Evolutionary conservation across 2,329 filamentous ascomycete species (phyloP), one percentile per base, ranked within the genome.

Genomic region (Epichloe bromicola): DNA sequence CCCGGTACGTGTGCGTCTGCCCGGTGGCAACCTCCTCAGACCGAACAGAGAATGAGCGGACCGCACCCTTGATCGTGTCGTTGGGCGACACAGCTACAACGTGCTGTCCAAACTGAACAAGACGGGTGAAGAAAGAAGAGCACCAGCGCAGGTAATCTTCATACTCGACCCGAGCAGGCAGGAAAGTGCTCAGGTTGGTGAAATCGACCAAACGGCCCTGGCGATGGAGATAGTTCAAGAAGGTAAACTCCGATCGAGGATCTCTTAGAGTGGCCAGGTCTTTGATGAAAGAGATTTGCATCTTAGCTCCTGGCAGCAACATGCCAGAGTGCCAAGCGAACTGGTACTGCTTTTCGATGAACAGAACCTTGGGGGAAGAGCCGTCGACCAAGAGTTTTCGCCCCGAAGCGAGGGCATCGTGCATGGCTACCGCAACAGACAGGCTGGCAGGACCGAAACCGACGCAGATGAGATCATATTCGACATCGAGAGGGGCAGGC

Each of bases 241-340:
- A 97, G 14, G 91, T 97, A 68, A 97, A 97, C 61, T 89, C 79
- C 57, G 87, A 95, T 56, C 85, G 80, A 7, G 91, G 91, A 64
- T 97, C 83, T 52, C 91, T 79, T 58, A 95, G 75, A 3, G 88
- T 93, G 3, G 91, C 91, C 66, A 97, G 79, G 64, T 97, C 91
- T 71, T 97, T 97, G 71, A 97, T 78, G 72, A 95, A 97, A 10
- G 88, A 94, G 59, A 97, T 97, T 65, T 97, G 91, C 91, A 97
- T 97, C 70, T 86, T 89, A 49, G 90, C 87, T 5, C 89, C 90
- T 0, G 89, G 88, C 3, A 97, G 78, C 53, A 96, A 80, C 91
- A 97, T 97, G 53, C 91, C 91, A 0, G 88, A 83, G 67, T 97
- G 91, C 91, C 91, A 97, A 53, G 86, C 81, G 63, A 97, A 97